These are phyloP conservation scores for Suhomyces panamericanus DNA, from an alignment of 1,139 yeast species.

Conservation along the genomic window DNA sequence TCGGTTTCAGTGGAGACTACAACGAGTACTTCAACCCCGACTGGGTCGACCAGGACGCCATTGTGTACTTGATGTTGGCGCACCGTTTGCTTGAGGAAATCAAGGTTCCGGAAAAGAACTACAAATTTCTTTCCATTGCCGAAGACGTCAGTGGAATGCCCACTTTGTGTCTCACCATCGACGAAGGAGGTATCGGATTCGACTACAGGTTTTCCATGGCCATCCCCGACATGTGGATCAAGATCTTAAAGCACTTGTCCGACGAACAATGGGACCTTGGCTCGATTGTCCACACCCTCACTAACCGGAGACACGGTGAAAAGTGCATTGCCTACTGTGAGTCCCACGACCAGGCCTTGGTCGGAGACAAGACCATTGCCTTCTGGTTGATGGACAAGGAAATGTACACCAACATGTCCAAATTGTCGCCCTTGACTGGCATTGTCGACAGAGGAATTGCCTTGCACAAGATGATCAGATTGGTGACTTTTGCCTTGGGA, in stretches of 20 bases:
- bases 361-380: constrained; percentile 94
- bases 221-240: constrained; percentile 98
- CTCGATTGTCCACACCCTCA: constrained; percentile 72
- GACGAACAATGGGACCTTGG: constrained; percentile 96
- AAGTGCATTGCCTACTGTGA: constrained; percentile 92
- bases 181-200: constrained; percentile 85
- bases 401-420: constrained; percentile 95
- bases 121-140: constrained; percentile 76
- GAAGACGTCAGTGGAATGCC: constrained; percentile 99
- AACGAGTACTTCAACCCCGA: constrained; percentile 83
- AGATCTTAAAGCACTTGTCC: constrained; percentile 72
- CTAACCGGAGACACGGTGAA: constrained; percentile 88
- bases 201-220: constrained; percentile 97
- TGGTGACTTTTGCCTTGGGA: constrained; percentile 83
- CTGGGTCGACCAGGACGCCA: constrained; percentile 85
- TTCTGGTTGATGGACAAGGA: constrained; percentile 99
- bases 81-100: constrained; percentile 68
- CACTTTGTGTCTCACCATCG: constrained; percentile 75
- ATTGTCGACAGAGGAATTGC: constrained; percentile 86
- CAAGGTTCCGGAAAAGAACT: constrained; percentile 32
- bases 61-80: constrained; percentile 84
- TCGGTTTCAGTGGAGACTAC: constrained; percentile 89
- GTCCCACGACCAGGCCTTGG: constrained; percentile 96
- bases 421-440: constrained; percentile 67
- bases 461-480: constrained; percentile 84